phyloP scores from a whole-genome alignment of 2,329 filamentous ascomycete genomes.

The Fusarium concolor region DNA sequence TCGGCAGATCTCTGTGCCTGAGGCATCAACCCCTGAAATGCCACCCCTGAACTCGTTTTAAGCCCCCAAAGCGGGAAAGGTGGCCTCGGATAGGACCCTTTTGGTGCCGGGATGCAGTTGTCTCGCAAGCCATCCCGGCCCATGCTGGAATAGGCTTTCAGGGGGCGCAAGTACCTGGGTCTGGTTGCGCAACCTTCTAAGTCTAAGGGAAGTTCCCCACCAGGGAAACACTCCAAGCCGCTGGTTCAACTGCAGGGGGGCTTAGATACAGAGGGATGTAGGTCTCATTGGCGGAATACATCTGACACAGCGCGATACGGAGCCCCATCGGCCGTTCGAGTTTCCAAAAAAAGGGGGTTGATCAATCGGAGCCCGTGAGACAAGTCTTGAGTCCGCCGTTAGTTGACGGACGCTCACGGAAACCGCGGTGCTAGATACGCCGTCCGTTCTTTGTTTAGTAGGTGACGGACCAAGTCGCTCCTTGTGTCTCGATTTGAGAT shows the following conservation, averaged over 20 bases:
- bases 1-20: conserved; percentile 42
- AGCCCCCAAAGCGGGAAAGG: conserved; percentile 26
- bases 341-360: conserved; percentile 42
- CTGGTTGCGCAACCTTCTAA: conserved; percentile 20
- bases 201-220: background rate
- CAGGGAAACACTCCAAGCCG: conserved; percentile 22
- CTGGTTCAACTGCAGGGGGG: conserved; percentile 39
- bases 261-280: conserved; percentile 2
- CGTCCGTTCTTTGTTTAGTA: conserved; percentile 21
- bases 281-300: conserved; percentile 34
- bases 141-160: conserved; percentile 35
- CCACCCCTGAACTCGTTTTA: conserved; percentile 22
- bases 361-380: conserved; percentile 35
- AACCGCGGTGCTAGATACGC: conserved; percentile 15
- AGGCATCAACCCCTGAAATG: conserved; percentile 45
- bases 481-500: conserved; percentile 35
- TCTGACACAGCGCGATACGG: conserved; percentile 17
- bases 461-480: conserved; percentile 29
- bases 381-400: conserved; percentile 10
- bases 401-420: conserved; percentile 23
- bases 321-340: conserved; percentile 31
- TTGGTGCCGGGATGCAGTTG: conserved; percentile 29
- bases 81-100: conserved; percentile 23
- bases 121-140: conserved; percentile 4
- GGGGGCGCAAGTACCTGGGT: conserved; percentile 10